Percentiles rank a stretch among this genome's conserved stretches.
These are phyloP conservation scores for Pythium aquatile DNA, from an alignment of 352 stramenopile species.

Conservation along the genomic window DNA sequence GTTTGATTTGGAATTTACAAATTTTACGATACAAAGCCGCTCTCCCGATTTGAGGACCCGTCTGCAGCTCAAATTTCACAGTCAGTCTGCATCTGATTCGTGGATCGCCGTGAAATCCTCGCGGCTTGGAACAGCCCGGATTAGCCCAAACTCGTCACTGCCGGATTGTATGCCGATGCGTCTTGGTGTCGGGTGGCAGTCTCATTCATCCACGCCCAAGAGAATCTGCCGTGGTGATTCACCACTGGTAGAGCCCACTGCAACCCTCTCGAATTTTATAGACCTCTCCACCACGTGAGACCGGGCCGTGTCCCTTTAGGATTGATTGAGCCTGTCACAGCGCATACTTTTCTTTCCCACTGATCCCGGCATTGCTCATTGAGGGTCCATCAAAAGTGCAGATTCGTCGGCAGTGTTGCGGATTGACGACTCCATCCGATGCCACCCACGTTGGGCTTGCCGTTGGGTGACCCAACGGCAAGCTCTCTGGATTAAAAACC, in stretches of 20 bases:
- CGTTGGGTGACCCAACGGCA: neutral
- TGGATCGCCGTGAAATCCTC: neutral
- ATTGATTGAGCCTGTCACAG: neutral
- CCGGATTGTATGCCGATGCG: neutral
- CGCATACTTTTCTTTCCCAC: neutral
- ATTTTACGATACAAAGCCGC: neutral
- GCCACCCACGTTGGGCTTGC: neutral
- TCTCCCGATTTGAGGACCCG: too few relatives aligned
- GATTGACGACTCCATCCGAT: neutral
- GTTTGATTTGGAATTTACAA: neutral
- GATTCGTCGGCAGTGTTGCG: neutral
- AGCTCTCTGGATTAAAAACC: slow-evolving; percentile 5
- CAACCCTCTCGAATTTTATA: neutral
- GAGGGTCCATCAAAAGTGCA: neutral
- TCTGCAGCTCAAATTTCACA: too few relatives aligned
- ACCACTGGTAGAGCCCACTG: neutral
- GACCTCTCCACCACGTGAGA: neutral
- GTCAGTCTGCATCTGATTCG: neutral
- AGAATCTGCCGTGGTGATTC: neutral
- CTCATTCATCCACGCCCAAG: neutral
- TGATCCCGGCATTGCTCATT: neutral
- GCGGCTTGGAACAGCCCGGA: neutral
- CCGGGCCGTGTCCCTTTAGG: neutral
- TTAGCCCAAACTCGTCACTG: neutral
- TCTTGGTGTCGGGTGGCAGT: neutral